Percentiles rank a stretch among this genome's conserved stretches.
These are phyloP conservation scores for Cyathus striatus DNA, from an alignment of 768 basidiomycete genomes.

Conservation along the genomic window DNA sequence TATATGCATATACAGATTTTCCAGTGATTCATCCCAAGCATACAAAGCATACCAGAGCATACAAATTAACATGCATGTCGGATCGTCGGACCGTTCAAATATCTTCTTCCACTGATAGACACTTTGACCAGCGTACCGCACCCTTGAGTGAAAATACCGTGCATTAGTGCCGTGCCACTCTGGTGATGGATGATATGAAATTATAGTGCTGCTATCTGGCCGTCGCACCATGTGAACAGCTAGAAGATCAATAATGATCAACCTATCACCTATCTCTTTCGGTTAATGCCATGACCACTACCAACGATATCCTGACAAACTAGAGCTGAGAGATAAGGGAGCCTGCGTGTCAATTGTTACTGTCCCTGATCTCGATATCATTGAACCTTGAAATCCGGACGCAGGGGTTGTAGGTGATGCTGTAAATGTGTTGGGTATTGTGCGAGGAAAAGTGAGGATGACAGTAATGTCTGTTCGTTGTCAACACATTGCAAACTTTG, in stretches of 20 bases:
- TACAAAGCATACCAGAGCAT: slow-evolving; percentile 56
- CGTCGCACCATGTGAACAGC: slow-evolving; percentile 37
- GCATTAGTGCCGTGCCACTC: slow-evolving; percentile 29
- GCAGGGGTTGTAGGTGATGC: slow-evolving; percentile 4
- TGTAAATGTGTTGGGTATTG: slow-evolving; percentile 13
- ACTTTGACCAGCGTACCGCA: slow-evolving; percentile 30
- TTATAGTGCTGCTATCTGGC: slow-evolving; percentile 34
- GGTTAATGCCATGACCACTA: neutral
- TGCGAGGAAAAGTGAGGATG: slow-evolving; percentile 39
- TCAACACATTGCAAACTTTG: neutral
- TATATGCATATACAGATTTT: slow-evolving; percentile 45
- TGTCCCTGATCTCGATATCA: slow-evolving; percentile 9
- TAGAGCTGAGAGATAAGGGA: slow-evolving; percentile 20
- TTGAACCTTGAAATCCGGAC: slow-evolving; percentile 7
- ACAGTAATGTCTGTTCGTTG: slow-evolving; percentile 43
- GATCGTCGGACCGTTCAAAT: slow-evolving; percentile 36
- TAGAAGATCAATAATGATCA: slow-evolving; percentile 36
- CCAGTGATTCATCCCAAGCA: slow-evolving; percentile 55
- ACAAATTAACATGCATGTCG: slow-evolving; percentile 46
- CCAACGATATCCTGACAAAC: slow-evolving; percentile 5
- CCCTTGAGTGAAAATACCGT: slow-evolving; percentile 30
- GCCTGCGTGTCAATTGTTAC: slow-evolving; percentile 30
- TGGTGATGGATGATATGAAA: slow-evolving; percentile 36
- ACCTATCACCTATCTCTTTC: slow-evolving; percentile 15
- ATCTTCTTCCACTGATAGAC: slow-evolving; percentile 43